Percentiles rank a stretch among this genome's conserved stretches.
Conservation (phyloP, 208 protist species). For the Trypanosoma platydactyli region DNA sequence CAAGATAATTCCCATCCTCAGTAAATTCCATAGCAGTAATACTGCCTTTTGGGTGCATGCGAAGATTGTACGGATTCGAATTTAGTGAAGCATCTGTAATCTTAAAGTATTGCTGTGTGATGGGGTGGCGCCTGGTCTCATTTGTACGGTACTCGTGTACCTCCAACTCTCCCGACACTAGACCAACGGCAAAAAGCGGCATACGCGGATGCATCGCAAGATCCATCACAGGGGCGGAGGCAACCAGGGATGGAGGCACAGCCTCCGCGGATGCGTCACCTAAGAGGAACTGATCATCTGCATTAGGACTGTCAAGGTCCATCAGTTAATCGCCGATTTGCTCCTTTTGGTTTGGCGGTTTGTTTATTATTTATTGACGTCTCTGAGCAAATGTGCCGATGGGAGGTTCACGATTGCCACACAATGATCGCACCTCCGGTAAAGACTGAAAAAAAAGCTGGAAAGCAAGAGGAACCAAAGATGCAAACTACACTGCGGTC, state of each 20-base stretch:
- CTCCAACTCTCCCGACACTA: constrained; percentile 82
- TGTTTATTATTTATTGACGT: not conserved
- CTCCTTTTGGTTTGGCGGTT: not conserved
- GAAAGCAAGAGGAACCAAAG: no score
- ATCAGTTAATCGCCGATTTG: constrained; percentile 34
- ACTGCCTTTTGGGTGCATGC: constrained; percentile 75
- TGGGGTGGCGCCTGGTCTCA: constrained; percentile 41
- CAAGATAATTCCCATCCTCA: constrained; percentile 81
- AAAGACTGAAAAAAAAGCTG: no score
- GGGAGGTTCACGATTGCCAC: constrained; percentile 27
- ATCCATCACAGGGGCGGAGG: constrained; percentile 65
- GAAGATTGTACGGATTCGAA: constrained; percentile 51
- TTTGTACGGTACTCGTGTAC: constrained; percentile 67
- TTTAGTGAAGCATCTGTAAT: not conserved
- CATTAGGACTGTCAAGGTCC: constrained; percentile 50
- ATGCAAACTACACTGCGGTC: constrained; percentile 37
- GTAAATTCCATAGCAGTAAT: constrained; percentile 88
- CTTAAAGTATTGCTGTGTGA: constrained; percentile 25
- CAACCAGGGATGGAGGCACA: constrained; percentile 64
- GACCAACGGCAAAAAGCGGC: constrained; percentile 70
- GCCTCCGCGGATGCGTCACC: constrained; percentile 51
- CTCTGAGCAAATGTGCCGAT: constrained; percentile 35
- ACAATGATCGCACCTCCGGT: constrained; percentile 25
- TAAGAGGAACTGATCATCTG: constrained; percentile 55
- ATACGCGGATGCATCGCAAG: constrained; percentile 77